Base-by-base conservation (phyloP, 768 basidiomycete genomes). In the Mycena chlorophos region DNA sequence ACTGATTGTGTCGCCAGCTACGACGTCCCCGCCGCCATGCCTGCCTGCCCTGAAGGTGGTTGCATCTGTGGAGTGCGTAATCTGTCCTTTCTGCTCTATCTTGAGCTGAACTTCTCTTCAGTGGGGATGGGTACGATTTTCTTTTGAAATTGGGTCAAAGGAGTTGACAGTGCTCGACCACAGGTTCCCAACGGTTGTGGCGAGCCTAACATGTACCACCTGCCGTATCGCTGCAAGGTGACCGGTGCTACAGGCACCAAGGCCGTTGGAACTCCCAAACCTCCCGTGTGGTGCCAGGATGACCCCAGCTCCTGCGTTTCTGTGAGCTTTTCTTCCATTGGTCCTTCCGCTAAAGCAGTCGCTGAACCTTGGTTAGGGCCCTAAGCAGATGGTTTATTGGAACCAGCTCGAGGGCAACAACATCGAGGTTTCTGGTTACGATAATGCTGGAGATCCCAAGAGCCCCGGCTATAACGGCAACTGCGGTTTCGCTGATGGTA, bases 381-480 rank as follows among this genome's bases (percentile, higher is more conserved):
- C 82, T 2, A 82, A 82, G 60, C 81, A 83, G 70, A 78, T 82
- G 77, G 59, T 83, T 34, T 78, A 76, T 64, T 83, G 80, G 80
- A 73, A 83, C 59, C 80, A 82, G 62, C 45, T 51, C 0, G 70
- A 73, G 3, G 77, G 80, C 2, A 75, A 81, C 64, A 83, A 82
- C 56, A 76, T 82, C 60, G 48, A 67, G 10, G 77, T 80, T 1
- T 63, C 63, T 5, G 81, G 80, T 0, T 62, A 42, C 8, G 79
- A 82, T 63, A 58, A 63, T 16, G 55, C 63, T 6, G 79, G 78
- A 19, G 50, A 63, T 1, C 64, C 56, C n/a, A 79, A 76, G 67
- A 75, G 73, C 20, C 82, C 81, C 0, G 76, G 69, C 8, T 83
- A 83, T 58, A 83, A 82, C 56, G 54, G 55, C 37, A 81, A 79